Evolutionary conservation across 768 basidiomycete species (phyloP), one percentile per base, ranked within the genome.

Genomic region (Mycena sanguinolenta): DNA sequence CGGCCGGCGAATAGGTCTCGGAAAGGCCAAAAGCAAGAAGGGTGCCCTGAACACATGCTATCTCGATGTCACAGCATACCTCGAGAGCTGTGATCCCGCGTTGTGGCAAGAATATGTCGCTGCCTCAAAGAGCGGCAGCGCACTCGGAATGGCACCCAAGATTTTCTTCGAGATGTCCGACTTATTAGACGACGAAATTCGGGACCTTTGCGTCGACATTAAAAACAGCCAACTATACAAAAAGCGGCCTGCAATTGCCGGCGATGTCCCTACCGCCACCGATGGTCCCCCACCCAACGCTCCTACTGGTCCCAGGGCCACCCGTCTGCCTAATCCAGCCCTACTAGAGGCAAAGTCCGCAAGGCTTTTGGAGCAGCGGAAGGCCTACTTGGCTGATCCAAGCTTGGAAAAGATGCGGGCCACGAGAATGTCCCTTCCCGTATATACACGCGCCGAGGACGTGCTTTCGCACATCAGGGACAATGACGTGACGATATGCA

Each of bases 401-500:
- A 76, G 77, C 3, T 76, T 92, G 76, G 89, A 89, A 60, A 82
- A 80, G 58, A 93, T 98, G 84, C 89, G 96, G 5, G 78, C 83
- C 7, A 87, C 88, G 19, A 88, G 96, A 61, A 83, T 84, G 39
- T 76, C 88, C 9, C 86, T 98, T 1, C 97, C 97, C 16, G 92
- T 98, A 14, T 90, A 89, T 71, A 85, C 90, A 21, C 88, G 90
- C 70, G 86, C 92, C 2, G 82, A 85, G 6, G 87, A 92, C 13
- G 85, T 98, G 49, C 77, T 97, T 59, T 77, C 85, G 2, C 91
- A 92, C 69, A 90, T 98, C 73, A 81, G 84, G 23, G 81, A 88
- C 34, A 90, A 97, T 79, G 93, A 96, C 17, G 95, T 98, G 67
- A 94, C 94, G 0, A 90, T 97, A 74, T 90, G 92, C 73, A 93